A percentile compares a stretch with the other conserved stretches of the same genome.
Conservation (phyloP, 2,329 filamentous ascomycete genomes). For the Penicillium sp. region DNA sequence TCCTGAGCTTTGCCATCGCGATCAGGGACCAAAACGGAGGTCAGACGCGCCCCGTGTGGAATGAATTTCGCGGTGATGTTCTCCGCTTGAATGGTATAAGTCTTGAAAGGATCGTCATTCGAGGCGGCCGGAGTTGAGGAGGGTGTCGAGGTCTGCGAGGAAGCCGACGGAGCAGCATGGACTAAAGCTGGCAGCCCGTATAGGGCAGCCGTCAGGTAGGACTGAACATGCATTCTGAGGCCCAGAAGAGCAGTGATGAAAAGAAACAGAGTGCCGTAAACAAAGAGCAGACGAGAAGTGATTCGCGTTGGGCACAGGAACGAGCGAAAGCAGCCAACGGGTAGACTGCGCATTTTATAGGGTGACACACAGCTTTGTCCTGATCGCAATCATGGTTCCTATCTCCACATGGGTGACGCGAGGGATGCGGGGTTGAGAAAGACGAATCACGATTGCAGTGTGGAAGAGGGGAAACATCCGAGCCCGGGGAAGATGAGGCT, state of each 20-base stretch:
- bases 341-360: slow-evolving; percentile 22
- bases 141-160: slow-evolving; percentile 5
- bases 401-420: slow-evolving; percentile 23
- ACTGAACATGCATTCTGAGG: slow-evolving; percentile 35
- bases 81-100: slow-evolving; percentile 43
- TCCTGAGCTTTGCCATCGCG: slow-evolving; percentile 47
- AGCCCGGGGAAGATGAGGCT: no score
- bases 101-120: slow-evolving; percentile 32
- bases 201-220: slow-evolving; percentile 30
- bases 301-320: slow-evolving; percentile 27
- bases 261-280: slow-evolving; percentile 30
- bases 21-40: slow-evolving; percentile 47
- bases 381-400: slow-evolving; percentile 15
- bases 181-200: slow-evolving; percentile 30
- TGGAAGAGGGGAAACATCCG: no score
- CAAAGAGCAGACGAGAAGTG: slow-evolving; percentile 24
- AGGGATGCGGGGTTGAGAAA: slow-evolving; percentile 16
- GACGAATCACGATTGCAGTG: slow-evolving; percentile 11
- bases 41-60: slow-evolving; percentile 45
- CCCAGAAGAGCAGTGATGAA: slow-evolving; percentile 24
- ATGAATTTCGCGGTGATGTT: slow-evolving; percentile 47
- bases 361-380: slow-evolving; percentile 11
- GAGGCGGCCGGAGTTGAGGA: slow-evolving; percentile 11
- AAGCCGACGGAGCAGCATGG: slow-evolving; percentile 12
- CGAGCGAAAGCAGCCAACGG: slow-evolving; percentile 25